A percentile compares a stretch with the other conserved stretches of the same genome.
These are phyloP conservation scores for Aspergillus udagawae DNA, from an alignment of 2,329 filamentous ascomycete species.

Conservation along the genomic window DNA sequence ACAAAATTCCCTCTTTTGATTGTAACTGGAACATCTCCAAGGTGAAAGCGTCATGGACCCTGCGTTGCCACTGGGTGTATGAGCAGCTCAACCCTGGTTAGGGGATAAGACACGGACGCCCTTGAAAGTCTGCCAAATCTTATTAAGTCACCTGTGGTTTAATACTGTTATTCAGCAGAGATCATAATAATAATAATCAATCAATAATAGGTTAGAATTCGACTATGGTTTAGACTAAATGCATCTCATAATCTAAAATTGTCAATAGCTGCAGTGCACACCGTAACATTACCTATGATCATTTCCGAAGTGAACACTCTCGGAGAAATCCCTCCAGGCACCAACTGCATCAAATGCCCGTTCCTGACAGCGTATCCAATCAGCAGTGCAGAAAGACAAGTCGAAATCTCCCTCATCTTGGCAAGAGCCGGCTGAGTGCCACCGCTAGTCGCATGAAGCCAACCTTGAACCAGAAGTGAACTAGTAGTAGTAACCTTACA, in stretches of 20 bases:
- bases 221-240: neutral
- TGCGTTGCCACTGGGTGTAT: conserved; percentile 5
- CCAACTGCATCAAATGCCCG: conserved; percentile 12
- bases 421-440: conserved; percentile 13
- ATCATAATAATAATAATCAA: conserved; percentile 10
- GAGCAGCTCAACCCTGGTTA: conserved; percentile 4
- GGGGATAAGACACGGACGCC: neutral
- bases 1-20: neutral
- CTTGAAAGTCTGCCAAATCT: neutral
- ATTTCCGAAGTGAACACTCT: conserved; percentile 8
- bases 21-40: neutral
- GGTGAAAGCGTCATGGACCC: conserved; percentile 8
- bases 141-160: neutral
- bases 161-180: conserved; percentile 1
- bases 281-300: neutral
- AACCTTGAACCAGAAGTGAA: conserved; percentile 1
- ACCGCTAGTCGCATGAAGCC: conserved; percentile 11
- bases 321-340: conserved; percentile 15
- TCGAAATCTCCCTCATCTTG: conserved; percentile 23
- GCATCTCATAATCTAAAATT: neutral
- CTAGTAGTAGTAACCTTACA: conserved; percentile 2
- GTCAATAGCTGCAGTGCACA: neutral
- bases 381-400: conserved; percentile 1
- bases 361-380: conserved; percentile 20
- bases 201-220: conserved; percentile 2